Evolutionary conservation across 2,329 filamentous ascomycete genomes (phyloP).

Genomic region (Capronia coronata): DNA sequence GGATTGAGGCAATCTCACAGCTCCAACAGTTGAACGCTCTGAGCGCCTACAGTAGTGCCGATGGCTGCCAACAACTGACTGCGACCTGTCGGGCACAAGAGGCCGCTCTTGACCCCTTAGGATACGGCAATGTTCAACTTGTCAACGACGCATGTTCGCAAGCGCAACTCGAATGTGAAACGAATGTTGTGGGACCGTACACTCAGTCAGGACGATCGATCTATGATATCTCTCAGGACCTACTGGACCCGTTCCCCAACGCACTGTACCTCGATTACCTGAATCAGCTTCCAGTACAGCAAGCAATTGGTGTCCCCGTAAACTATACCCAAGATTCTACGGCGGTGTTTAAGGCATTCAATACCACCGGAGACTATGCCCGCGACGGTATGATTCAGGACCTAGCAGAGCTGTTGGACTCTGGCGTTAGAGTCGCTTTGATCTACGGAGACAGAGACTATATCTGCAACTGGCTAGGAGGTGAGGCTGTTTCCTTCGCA

Average conservation of each 20-base stretch:
- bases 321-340: slow-evolving; percentile 37
- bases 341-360: slow-evolving; percentile 31
- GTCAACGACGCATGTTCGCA: slow-evolving; percentile 29
- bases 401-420: slow-evolving; percentile 32
- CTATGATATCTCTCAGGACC: slow-evolving; percentile 54
- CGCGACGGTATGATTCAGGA: slow-evolving; percentile 30
- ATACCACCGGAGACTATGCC: slow-evolving; percentile 28
- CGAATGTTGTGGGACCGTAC: slow-evolving; percentile 36
- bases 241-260: slow-evolving; percentile 54
- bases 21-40: slow-evolving; percentile 27
- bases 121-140: slow-evolving; percentile 21
- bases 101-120: slow-evolving; percentile 24
- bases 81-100: slow-evolving; percentile 25
- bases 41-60: slow-evolving; percentile 25
- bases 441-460: slow-evolving; percentile 37
- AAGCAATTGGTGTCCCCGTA: slow-evolving; percentile 50
- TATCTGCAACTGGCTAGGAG: slow-evolving; percentile 40
- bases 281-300: slow-evolving; percentile 49
- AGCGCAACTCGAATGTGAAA: slow-evolving; percentile 32
- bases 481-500: slow-evolving; percentile 43
- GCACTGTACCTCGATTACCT: slow-evolving; percentile 52
- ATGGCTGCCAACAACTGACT: slow-evolving; percentile 28
- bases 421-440: slow-evolving; percentile 41
- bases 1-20: slow-evolving; percentile 48
- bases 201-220: slow-evolving; percentile 35